Percentiles rank a stretch among this genome's conserved stretches.
These are phyloP conservation scores for Zymoseptoria passerinii DNA, from an alignment of 2,329 filamentous ascomycete species.

Conservation along the genomic window DNA sequence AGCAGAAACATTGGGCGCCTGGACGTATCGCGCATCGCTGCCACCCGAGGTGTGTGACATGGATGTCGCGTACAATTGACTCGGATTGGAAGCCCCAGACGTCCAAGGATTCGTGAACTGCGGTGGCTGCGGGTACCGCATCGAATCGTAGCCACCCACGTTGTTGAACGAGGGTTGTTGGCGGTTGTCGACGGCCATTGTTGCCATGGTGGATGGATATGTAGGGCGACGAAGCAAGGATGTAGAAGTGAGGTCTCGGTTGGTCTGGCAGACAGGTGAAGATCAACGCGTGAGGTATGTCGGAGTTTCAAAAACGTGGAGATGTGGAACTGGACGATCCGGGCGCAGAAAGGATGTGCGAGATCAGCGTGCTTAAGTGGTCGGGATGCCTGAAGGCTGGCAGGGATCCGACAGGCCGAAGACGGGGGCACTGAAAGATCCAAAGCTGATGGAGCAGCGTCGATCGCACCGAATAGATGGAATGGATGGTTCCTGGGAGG, in stretches of 20 bases:
- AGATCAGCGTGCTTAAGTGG: slow-evolving; percentile 42
- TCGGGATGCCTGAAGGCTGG: slow-evolving; percentile 21
- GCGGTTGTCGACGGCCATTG: slow-evolving; percentile 84
- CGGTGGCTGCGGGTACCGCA: slow-evolving; percentile 59
- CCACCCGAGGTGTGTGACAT: slow-evolving; percentile 53
- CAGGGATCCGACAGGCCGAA: slow-evolving; percentile 15
- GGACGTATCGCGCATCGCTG: slow-evolving; percentile 37
- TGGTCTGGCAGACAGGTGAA: slow-evolving; percentile 11
- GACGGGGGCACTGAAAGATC: background rate
- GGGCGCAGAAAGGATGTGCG: slow-evolving; percentile 34
- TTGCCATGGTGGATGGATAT: slow-evolving; percentile 54
- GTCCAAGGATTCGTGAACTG: slow-evolving; percentile 90
- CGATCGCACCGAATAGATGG: slow-evolving; percentile 11
- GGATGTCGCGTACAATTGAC: slow-evolving; percentile 58
- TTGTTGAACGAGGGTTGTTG: slow-evolving; percentile 68
- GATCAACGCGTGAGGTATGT: slow-evolving; percentile 20
- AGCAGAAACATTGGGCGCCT: slow-evolving; percentile 24
- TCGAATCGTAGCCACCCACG: slow-evolving; percentile 66
- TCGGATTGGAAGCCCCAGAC: slow-evolving; percentile 48
- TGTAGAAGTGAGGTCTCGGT: slow-evolving; percentile 18
- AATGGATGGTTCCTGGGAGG: slow-evolving; percentile 11
- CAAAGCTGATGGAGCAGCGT: slow-evolving; percentile 3
- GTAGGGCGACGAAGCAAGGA: slow-evolving; percentile 11
- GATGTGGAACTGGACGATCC: slow-evolving; percentile 37
- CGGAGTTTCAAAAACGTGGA: slow-evolving; percentile 37